Percentiles rank a stretch among this genome's conserved stretches.
These are phyloP conservation scores for Taiwanofungus camphoratus DNA, from an alignment of 1,284 basidiomycete species.

Conservation along the genomic window DNA sequence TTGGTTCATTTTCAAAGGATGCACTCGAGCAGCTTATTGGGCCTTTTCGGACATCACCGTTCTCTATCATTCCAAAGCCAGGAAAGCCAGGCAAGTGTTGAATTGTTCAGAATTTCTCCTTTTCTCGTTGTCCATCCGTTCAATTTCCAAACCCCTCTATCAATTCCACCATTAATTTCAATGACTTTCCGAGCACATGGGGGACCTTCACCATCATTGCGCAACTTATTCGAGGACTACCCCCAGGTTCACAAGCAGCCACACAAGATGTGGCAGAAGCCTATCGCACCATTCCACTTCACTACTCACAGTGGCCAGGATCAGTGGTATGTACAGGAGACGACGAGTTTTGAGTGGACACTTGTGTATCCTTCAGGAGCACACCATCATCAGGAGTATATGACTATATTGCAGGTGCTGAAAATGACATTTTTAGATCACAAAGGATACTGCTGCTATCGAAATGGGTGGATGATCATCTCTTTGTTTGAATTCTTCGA, in stretches of 20 bases:
- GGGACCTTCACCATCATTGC: constrained; percentile 16
- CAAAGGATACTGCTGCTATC: constrained; percentile 6
- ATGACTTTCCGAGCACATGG: constrained; percentile 17
- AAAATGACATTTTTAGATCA: constrained; percentile 16
- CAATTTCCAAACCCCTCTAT: not conserved
- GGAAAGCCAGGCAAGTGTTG: constrained; percentile 1
- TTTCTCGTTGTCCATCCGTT: constrained; percentile 2
- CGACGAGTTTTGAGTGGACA: constrained; percentile 6
- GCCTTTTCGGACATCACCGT: constrained; percentile 6
- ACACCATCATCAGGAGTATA: constrained; percentile 6
- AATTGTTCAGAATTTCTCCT: constrained; percentile 19
- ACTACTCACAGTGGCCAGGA: constrained; percentile 19
- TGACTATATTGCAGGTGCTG: constrained; percentile 4
- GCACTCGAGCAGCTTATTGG: constrained; percentile 4
- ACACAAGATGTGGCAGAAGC: constrained; percentile 17
- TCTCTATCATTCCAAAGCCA: constrained; percentile 9
- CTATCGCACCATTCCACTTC: constrained; percentile 13
- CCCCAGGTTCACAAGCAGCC: constrained; percentile 17
- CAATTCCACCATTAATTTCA: constrained; percentile 9
- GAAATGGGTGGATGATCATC: constrained; percentile 18
- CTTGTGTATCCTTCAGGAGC: constrained; percentile 1
- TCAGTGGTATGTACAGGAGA: constrained; percentile 18
- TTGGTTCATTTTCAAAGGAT: constrained; percentile 26
- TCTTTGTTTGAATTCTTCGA: constrained; percentile 5
- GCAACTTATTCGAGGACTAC: constrained; percentile 12